Evolutionary conservation across 495 filamentous ascomycete species (phyloP).

Genomic region (Tuber borchii): DNA sequence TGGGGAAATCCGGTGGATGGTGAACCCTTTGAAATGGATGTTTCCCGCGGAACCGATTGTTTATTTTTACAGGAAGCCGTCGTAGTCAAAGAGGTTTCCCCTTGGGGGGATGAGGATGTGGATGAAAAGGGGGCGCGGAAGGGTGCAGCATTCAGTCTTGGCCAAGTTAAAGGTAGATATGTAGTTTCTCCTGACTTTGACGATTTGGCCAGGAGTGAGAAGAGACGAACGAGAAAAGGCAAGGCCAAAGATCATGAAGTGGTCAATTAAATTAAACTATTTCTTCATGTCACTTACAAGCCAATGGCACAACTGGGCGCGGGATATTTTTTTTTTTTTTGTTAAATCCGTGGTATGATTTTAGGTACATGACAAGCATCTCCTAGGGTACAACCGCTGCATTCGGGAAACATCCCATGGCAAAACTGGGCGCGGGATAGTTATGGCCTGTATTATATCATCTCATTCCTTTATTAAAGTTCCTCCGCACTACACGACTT

Average conservation of each 20-base stretch:
- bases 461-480: background rate
- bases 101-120: slow-evolving; percentile 38
- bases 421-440: background rate
- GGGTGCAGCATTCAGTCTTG: slow-evolving; percentile 35
- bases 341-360: too few relatives aligned
- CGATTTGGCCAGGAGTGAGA: slow-evolving; percentile 19
- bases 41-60: slow-evolving; percentile 36
- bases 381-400: too few relatives aligned
- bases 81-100: slow-evolving; percentile 33
- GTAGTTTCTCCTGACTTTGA: slow-evolving; percentile 38
- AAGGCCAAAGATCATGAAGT: slow-evolving; percentile 3
- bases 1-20: slow-evolving; percentile 29
- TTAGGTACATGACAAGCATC: too few relatives aligned
- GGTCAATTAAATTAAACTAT: background rate
- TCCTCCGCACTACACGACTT: background rate
- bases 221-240: slow-evolving; percentile 15
- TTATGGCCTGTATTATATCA: background rate
- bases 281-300: background rate
- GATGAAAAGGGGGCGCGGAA: slow-evolving; percentile 39
- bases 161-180: slow-evolving; percentile 39
- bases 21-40: slow-evolving; percentile 36
- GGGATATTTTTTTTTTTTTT: too few relatives aligned
- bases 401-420: too few relatives aligned
- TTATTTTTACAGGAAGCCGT: slow-evolving; percentile 41
- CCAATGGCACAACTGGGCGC: background rate